Evolutionary conservation across 257 asterid species (phyloP).

Genomic region (Handroanthus guayacan): DNA sequence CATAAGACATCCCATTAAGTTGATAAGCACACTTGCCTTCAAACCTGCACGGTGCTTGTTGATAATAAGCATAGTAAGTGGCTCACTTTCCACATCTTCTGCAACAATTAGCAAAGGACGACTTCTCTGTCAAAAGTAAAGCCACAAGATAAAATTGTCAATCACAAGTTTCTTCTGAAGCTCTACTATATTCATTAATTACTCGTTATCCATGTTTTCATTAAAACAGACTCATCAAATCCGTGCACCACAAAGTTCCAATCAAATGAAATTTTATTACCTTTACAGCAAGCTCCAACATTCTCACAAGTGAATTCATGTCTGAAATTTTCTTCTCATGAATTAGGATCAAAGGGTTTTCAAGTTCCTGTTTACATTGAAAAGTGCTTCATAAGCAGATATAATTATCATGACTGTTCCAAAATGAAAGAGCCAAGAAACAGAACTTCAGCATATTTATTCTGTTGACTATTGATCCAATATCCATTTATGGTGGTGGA

Average conservation of each 20-base stretch:
- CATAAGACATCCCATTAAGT: conserved; percentile 6
- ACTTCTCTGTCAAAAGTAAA: conserved; percentile 55
- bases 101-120: conserved; percentile 86
- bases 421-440: conserved; percentile 14
- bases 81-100: conserved; percentile 86
- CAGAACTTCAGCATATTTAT: conserved; percentile 1
- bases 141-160: conserved; percentile 25
- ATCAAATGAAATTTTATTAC: conserved; percentile 43
- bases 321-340: conserved; percentile 94
- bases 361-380: conserved; percentile 76
- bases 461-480: conserved; percentile 14
- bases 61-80: conserved; percentile 75
- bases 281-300: conserved; percentile 81
- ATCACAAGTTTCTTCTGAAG: conserved; percentile 2
- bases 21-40: conserved; percentile 51
- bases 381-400: conserved; percentile 17
- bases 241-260: conserved; percentile 29
- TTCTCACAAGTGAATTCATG: conserved; percentile 65
- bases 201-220: not conserved
- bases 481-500: conserved; percentile 5
- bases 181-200: not conserved
- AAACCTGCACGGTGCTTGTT: conserved; percentile 89
- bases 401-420: not conserved
- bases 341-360: conserved; percentile 84
- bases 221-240: conserved; percentile 9